Percentiles rank a stretch among this genome's conserved stretches.
Evolutionary conservation across 1,284 basidiomycete genomes (phyloP).

Genomic region (Rhodotorula sp.): DNA sequence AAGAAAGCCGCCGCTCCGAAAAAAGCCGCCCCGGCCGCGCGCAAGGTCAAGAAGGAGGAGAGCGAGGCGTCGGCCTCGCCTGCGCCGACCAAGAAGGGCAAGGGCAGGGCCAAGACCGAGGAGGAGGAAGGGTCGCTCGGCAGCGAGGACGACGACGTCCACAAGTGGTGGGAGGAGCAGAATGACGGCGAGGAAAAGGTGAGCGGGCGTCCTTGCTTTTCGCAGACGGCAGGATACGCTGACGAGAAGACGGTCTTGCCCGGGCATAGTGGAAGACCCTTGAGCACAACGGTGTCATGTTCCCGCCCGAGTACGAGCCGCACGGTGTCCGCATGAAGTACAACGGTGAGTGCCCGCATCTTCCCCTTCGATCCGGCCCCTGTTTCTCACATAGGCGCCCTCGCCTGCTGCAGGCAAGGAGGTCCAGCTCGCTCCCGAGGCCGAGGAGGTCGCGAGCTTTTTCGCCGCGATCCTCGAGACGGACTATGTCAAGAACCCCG

Average conservation of each 20-base stretch:
- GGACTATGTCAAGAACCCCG: slow-evolving; percentile 84
- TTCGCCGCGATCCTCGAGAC: slow-evolving; percentile 91
- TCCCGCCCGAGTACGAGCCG: slow-evolving; percentile 93
- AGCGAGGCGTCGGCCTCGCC: slow-evolving; percentile 24
- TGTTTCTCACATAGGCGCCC: no score
- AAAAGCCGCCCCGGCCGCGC: slow-evolving; percentile 25
- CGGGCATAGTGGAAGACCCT: slow-evolving; percentile 81
- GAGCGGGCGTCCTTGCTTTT: background rate
- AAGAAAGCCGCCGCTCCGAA: slow-evolving; percentile 18
- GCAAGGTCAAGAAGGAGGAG: slow-evolving; percentile 50
- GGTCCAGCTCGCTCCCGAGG: slow-evolving; percentile 75
- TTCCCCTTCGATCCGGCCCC: no score
- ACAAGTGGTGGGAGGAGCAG: slow-evolving; percentile 78
- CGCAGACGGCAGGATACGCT: background rate
- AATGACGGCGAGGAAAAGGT: slow-evolving; percentile 49
- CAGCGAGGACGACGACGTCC: slow-evolving; percentile 60
- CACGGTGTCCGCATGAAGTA: slow-evolving; percentile 90
- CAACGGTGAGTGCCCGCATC: slow-evolving; percentile 62
- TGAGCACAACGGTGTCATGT: slow-evolving; percentile 90
- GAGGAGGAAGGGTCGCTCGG: slow-evolving; percentile 33
- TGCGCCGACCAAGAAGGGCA: slow-evolving; percentile 49
- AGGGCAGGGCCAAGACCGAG: slow-evolving; percentile 45
- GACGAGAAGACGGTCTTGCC: background rate
- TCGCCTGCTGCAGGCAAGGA: slow-evolving; percentile 61
- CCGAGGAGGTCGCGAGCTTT: slow-evolving; percentile 97